Base-by-base conservation (phyloP, 345 rosid species). In the Salix koriyanagi region DNA sequence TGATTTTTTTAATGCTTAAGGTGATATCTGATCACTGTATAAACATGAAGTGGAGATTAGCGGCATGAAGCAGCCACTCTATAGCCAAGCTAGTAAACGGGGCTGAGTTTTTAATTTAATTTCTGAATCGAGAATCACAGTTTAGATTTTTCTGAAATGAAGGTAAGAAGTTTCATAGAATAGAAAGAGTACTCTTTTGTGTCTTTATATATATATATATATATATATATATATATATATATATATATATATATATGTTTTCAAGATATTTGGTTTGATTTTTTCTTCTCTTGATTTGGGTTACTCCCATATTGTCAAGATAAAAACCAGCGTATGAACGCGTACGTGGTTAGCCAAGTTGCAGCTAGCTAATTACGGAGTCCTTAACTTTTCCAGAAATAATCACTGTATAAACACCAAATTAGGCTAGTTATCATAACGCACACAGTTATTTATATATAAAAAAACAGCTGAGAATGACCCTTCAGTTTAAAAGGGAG, bases 401-500 rank as follows among this genome's bases (percentile, higher is more conserved):
- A 9, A 37, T 11, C 56, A 18, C 32, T 30, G n/a, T 18, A 16
- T 28, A 32, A 16, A 8, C 7, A 61, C 28, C 56, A 54, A 72
- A 5, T 36, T 36, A 36, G 34, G 41, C 61, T 25, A 61, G 25
- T 25, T 23, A 41, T 25, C 46, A 42, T 42, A 42, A 73, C 58
- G 26, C 32, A 39, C 16, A 28, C 15, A 42, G 46, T 39, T 39
- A 39, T 39, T 7, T 8, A 8, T 39, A 9, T 39, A 9, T 3
- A 30, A 8, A 39, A 9, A 39, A 11, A 41, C 12, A 41, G 44
- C 52, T 25, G 74, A 67, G 8, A 36, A 72, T 14, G 74, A 76
- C 64, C 46, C 13, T 11, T 10, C 3, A 42, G 46, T 28, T 66
- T 44, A 66, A 65, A 46, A 70, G 60, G 71, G 77, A 76, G 79